These are phyloP conservation scores for Tylopilus orsonianus DNA, from an alignment of 1,284 basidiomycete species.

Conservation along the genomic window DNA sequence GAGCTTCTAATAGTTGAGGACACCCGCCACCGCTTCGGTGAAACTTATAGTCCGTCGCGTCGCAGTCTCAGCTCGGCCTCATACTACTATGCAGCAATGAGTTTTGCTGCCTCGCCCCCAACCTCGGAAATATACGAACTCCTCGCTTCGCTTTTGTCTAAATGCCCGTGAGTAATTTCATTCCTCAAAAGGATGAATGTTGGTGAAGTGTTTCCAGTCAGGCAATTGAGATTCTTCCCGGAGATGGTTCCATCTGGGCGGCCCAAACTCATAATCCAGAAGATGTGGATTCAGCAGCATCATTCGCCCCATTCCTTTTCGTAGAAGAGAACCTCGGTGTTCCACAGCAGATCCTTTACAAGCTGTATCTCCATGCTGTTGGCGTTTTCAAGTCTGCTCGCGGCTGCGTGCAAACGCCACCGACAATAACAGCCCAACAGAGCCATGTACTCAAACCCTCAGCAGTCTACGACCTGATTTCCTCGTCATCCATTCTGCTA, in stretches of 20 bases:
- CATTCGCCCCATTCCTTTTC: slow-evolving; percentile 49
- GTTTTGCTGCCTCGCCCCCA: not conserved
- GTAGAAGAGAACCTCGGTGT: slow-evolving; percentile 62
- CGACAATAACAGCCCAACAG: not conserved
- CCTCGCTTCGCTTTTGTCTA: slow-evolving; percentile 23
- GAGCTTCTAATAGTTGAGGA: no score
- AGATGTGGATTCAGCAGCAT: slow-evolving; percentile 1
- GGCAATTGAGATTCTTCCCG: slow-evolving; percentile 32
- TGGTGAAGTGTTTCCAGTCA: slow-evolving; percentile 20
- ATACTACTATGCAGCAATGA: no score
- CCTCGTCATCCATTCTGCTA: slow-evolving; percentile 48
- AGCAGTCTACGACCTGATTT: slow-evolving; percentile 17
- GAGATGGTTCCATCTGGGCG: slow-evolving; percentile 22
- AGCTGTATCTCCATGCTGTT: slow-evolving; percentile 48
- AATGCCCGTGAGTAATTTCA: slow-evolving; percentile 26
- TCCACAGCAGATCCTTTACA: slow-evolving; percentile 54
- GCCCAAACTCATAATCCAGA: slow-evolving; percentile 1
- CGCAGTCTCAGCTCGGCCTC: no score
- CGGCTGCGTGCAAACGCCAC: not conserved
- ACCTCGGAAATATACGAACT: slow-evolving; percentile 19
- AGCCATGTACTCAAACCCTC: slow-evolving; percentile 3
- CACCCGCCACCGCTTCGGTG: no score
- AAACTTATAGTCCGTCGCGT: no score
- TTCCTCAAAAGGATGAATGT: no score
- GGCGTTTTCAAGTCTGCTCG: slow-evolving; percentile 35